Evolutionary conservation across 139 green algal species (phyloP).

Genomic region (Chlorella vulgaris): DNA sequence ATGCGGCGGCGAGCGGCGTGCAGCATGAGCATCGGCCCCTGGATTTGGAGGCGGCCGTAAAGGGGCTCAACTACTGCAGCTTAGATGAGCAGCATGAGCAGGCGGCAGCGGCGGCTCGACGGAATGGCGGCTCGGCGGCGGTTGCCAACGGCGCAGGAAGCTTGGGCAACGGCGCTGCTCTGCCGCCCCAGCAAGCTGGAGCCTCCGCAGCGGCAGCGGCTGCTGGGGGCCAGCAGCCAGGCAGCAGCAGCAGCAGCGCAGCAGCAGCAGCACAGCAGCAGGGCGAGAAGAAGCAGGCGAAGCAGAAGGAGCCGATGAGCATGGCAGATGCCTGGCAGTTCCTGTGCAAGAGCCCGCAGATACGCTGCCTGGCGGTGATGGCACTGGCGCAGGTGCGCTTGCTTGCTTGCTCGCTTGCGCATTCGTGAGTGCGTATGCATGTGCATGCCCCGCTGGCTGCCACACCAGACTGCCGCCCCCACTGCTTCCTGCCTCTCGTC

Average conservation of each 20-base stretch:
- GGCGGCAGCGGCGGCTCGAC: background rate
- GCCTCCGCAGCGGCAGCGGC: conserved; percentile 3
- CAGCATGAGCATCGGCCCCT: conserved; percentile 22
- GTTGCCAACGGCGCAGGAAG: no score
- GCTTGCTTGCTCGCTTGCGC: background rate
- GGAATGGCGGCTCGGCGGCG: background rate
- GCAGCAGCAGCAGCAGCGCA: conserved; percentile 24
- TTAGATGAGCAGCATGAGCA: conserved; percentile 19
- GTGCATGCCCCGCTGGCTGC: no score
- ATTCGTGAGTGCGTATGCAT: no score
- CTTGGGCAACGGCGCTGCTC: conserved; percentile 6
- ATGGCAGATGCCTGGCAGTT: conserved; percentile 59
- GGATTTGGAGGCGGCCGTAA: conserved; percentile 35
- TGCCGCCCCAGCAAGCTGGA: conserved; percentile 4
- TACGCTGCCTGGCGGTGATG: conserved; percentile 93
- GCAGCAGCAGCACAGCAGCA: conserved; percentile 29
- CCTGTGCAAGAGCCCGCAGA: conserved; percentile 70
- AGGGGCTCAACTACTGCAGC: conserved; percentile 46
- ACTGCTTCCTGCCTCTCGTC: no score
- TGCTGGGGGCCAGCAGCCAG: background rate
- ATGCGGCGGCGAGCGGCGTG: background rate
- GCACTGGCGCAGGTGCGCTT: conserved; percentile 68
- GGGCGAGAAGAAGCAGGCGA: conserved; percentile 14
- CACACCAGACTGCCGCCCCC: no score
- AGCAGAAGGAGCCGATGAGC: conserved; percentile 43